phyloP scores from a whole-genome alignment of 768 basidiomycete genomes.

The Lyophyllum atratum region DNA sequence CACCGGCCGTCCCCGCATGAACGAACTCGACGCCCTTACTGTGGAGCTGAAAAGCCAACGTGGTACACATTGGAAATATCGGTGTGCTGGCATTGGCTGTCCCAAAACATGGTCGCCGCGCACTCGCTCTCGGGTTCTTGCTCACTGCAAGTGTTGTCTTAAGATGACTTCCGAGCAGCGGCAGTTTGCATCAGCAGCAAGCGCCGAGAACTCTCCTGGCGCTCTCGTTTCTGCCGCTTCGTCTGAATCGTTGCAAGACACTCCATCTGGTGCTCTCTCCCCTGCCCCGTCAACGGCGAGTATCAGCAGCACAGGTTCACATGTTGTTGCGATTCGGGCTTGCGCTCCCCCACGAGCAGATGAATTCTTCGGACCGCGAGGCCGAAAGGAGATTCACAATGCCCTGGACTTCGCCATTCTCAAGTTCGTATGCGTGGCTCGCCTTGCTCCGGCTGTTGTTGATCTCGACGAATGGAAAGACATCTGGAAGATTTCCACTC shows the following conservation, averaged over 20 bases:
- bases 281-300: background rate
- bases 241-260: background rate
- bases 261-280: background rate
- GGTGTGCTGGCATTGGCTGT: background rate
- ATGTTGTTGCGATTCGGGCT: background rate
- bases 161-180: constrained; percentile 7
- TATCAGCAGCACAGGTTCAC: background rate
- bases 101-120: constrained; percentile 1
- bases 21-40: background rate
- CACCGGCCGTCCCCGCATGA: background rate
- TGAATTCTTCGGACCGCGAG: constrained; percentile 14
- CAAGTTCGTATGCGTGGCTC: constrained; percentile 22
- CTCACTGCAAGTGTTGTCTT: constrained; percentile 15
- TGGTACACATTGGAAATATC: background rate
- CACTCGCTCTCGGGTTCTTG: constrained; percentile 7
- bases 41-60: background rate
- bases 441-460: constrained; percentile 18
- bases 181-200: constrained; percentile 5
- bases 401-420: constrained; percentile 19
- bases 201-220: constrained; percentile 14
- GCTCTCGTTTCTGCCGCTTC: constrained; percentile 10
- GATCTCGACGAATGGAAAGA: constrained; percentile 25
- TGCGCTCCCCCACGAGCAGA: background rate
- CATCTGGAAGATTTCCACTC: constrained; percentile 12
- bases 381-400: constrained; percentile 15